Evolutionary conservation across 768 basidiomycete genomes (phyloP).

Genomic region (Auricularia heimuer): DNA sequence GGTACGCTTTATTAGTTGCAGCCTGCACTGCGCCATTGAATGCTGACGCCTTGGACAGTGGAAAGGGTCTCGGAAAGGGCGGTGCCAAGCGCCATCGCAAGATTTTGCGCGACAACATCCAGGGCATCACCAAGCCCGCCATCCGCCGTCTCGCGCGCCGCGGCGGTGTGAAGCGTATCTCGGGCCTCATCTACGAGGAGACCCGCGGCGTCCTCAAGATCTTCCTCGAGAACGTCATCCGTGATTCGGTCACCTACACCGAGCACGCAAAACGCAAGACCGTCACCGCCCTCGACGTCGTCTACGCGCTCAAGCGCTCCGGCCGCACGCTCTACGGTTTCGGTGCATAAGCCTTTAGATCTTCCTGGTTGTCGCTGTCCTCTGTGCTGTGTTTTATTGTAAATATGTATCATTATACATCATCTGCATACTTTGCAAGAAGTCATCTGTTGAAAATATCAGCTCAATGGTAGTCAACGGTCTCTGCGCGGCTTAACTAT

Average conservation of each 20-base stretch:
- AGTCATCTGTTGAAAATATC: no score
- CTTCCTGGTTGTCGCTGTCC: no score
- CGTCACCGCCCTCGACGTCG: slow-evolving; percentile 36
- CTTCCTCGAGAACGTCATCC: slow-evolving; percentile 33
- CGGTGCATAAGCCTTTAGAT: no score
- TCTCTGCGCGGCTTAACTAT: no score
- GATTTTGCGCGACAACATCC: slow-evolving; percentile 20
- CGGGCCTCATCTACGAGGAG: slow-evolving; percentile 37
- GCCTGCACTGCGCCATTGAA: neutral
- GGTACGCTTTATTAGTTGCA: slow-evolving; percentile 3
- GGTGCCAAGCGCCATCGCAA: slow-evolving; percentile 15
- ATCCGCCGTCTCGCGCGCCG: slow-evolving; percentile 39
- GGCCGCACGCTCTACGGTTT: slow-evolving; percentile 41
- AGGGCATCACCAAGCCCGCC: slow-evolving; percentile 32
- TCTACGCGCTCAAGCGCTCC: slow-evolving; percentile 38
- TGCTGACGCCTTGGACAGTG: slow-evolving; percentile 22
- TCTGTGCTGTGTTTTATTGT: no score
- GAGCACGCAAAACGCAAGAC: slow-evolving; percentile 38
- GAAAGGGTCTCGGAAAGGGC: slow-evolving; percentile 8
- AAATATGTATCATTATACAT: no score
- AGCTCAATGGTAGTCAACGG: no score
- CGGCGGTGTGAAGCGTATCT: slow-evolving; percentile 43
- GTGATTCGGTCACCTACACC: slow-evolving; percentile 43
- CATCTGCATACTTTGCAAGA: no score
- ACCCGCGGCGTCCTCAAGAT: slow-evolving; percentile 40